Evolutionary conservation across 768 basidiomycete genomes (phyloP), one percentile per base, ranked within the genome.

Genomic region (Leccinum subgranulosum): DNA sequence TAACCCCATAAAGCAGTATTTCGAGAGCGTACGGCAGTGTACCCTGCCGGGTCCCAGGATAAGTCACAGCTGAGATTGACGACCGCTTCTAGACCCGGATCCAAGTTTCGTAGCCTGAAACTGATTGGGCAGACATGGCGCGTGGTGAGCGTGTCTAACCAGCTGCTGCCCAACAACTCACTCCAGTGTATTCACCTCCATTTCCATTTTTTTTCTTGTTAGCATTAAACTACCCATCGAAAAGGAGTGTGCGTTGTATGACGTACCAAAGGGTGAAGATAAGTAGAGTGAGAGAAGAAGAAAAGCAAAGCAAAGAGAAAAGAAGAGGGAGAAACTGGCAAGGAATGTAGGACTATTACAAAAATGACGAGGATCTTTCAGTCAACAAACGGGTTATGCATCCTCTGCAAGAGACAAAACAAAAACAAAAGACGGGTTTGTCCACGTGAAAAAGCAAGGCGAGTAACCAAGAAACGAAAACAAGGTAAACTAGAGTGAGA

Each of bases 361-460:
- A 43, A 43, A 43, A 19, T 9, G n/a, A 41, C 41, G n/a, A 41
- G 41, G 10, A 41, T 41, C 41, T 11, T n/a, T 19, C 10, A 41
- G 41, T 46, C 21, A 12, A 46, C 45, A 46, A 41, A 25, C 49
- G 43, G 53, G 63, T 49, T 11, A 62, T 65, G 45, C 45, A 58
- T 59, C 62, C 65, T 60, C 50, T 58, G 56, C 55, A 68, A 55
- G 59, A 39, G 36, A 45, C 36, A 49, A 51, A 28, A 33, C 17
- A 36, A 46, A 53, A 43, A 47, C 14, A 23, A 17, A 29, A 17
- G 17, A 17, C 6, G 29, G 10, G 41, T 58, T 51, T 51, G 49
- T 65, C 33, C 47, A 53, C n/a, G 23, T 51, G 33, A 55, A 53
- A 50, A 47, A 49, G 14, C 50, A 55, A 41, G 9, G 39, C n/a